These are phyloP conservation scores for Xylariaceae sp. DNA, from an alignment of 2,329 filamentous ascomycete genomes.

Conservation along the genomic window DNA sequence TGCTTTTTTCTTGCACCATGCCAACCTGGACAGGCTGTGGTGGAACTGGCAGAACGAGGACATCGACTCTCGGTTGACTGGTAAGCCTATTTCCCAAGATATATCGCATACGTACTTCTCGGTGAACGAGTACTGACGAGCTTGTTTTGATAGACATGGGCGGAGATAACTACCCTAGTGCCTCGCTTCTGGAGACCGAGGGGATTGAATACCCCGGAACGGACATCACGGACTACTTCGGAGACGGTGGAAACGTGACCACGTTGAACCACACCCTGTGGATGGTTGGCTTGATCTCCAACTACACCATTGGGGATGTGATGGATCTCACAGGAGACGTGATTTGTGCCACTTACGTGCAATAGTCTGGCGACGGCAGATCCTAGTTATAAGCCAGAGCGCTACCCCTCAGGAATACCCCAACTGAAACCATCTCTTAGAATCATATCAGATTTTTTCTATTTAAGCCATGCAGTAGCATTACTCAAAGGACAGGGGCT, in stretches of 20 bases:
- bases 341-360: conserved; percentile 5
- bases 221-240: conserved; percentile 2
- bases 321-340: conserved; percentile 5
- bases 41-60: conserved; percentile 4
- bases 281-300: conserved; percentile 4
- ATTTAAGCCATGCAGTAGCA: no score
- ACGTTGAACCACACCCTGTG: conserved; percentile 9
- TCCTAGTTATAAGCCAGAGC: no score
- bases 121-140: no score
- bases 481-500: no score
- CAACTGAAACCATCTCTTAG: no score
- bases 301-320: conserved; percentile 6
- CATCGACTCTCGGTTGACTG: conserved; percentile 2
- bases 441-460: no score
- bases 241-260: conserved; percentile 4
- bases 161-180: conserved; percentile 2
- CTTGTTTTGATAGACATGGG: not conserved
- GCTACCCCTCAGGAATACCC: no score
- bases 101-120: no score
- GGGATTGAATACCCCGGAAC: conserved; percentile 2
- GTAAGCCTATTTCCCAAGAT: no score
- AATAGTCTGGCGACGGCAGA: no score
- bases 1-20: conserved; percentile 5
- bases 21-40: conserved; percentile 4
- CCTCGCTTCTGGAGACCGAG: conserved; percentile 1